These are phyloP conservation scores for Blakeslea trispora DNA, from an alignment of 371 early-diverging fungal species.

Conservation along the genomic window DNA sequence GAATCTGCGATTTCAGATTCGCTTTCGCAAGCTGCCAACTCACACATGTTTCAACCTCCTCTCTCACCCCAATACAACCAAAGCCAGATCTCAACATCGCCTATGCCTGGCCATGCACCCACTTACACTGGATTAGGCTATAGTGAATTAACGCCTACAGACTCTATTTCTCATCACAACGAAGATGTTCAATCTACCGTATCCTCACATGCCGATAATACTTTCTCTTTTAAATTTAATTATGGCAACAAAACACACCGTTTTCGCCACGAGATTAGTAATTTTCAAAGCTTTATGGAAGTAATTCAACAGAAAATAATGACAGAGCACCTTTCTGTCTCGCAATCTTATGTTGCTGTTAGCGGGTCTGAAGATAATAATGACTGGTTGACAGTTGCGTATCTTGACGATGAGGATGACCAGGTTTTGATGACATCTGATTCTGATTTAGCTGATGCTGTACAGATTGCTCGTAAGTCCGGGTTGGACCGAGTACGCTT, in stretches of 20 bases:
- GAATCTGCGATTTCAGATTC: constrained; percentile 52
- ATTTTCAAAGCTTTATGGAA: constrained; percentile 52
- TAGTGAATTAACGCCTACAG: constrained; percentile 37
- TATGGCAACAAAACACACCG: constrained; percentile 70
- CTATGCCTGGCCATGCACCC: constrained; percentile 28
- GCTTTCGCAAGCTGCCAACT: constrained; percentile 44
- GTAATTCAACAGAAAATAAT: constrained; percentile 46
- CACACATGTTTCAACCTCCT: constrained; percentile 35
- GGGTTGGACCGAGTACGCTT: constrained; percentile 76
- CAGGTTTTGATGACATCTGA: constrained; percentile 74
- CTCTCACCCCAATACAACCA: constrained; percentile 15
- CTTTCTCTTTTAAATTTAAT: constrained; percentile 82
- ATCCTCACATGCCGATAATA: constrained; percentile 27
- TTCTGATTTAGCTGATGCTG: constrained; percentile 79
- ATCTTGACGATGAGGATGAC: constrained; percentile 89
- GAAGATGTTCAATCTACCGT: constrained; percentile 32
- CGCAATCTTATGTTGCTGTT: constrained; percentile 27
- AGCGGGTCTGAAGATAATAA: constrained; percentile 16
- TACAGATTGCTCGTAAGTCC: constrained; percentile 71
- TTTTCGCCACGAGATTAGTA: constrained; percentile 57
- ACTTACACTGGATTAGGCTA: constrained; percentile 28
- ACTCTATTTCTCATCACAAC: constrained; percentile 33
- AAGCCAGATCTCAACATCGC: constrained; percentile 18
- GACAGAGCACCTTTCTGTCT: constrained; percentile 29
- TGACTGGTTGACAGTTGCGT: constrained; percentile 66